Conservation (phyloP, 331 rosid species). For the Cydonia oblonga region DNA sequence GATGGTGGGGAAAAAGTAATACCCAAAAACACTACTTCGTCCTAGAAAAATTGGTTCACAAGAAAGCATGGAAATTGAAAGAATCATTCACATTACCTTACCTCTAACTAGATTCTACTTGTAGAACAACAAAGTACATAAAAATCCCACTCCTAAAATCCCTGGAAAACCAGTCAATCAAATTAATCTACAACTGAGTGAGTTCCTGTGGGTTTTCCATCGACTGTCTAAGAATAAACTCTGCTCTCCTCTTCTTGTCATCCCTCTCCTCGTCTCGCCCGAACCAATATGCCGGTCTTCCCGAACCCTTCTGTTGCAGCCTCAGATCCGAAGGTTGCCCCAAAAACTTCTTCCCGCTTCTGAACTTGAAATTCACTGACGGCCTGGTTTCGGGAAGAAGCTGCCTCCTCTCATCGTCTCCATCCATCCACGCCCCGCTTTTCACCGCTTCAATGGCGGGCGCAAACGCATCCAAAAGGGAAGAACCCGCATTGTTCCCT, state of each 20-base stretch:
- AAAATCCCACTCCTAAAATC: slow-evolving; percentile 10
- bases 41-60: slow-evolving; percentile 14
- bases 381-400: slow-evolving; percentile 49
- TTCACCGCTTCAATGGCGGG: slow-evolving; percentile 72
- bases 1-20: not conserved
- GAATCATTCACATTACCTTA: slow-evolving; percentile 23
- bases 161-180: slow-evolving; percentile 18
- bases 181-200: slow-evolving; percentile 53
- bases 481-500: slow-evolving; percentile 28
- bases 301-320: slow-evolving; percentile 51
- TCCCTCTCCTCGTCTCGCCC: slow-evolving; percentile 77
- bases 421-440: slow-evolving; percentile 41
- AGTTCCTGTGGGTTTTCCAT: slow-evolving; percentile 83
- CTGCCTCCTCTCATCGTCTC: slow-evolving; percentile 35
- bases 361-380: slow-evolving; percentile 62
- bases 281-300: slow-evolving; percentile 24
- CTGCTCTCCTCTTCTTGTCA: slow-evolving; percentile 89
- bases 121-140: slow-evolving; percentile 7
- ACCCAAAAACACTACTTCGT: not conserved
- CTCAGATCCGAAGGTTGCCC: slow-evolving; percentile 59
- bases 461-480: slow-evolving; percentile 65
- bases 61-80: slow-evolving; percentile 15
- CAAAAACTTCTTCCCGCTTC: slow-evolving; percentile 63
- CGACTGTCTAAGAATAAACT: slow-evolving; percentile 74
- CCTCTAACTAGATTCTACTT: slow-evolving; percentile 24